These are phyloP conservation scores for Pleurotus tuoliensis DNA, from an alignment of 768 basidiomycete genomes.

Conservation along the genomic window DNA sequence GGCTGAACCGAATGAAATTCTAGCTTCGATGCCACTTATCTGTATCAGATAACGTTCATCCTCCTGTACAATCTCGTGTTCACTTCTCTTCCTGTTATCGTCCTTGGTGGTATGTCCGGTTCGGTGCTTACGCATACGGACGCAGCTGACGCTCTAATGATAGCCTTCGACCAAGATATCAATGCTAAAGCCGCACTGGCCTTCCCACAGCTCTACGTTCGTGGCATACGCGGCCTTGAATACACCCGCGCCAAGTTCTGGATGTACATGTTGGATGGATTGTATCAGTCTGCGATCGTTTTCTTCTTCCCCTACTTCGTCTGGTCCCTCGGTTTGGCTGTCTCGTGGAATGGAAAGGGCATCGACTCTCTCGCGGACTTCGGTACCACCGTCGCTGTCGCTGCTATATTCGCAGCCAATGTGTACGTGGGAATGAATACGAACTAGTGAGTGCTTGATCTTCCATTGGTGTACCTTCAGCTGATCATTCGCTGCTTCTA, in stretches of 20 bases:
- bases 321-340: constrained; percentile 60
- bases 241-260: constrained; percentile 92
- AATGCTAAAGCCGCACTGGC: constrained; percentile 86
- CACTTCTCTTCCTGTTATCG: constrained; percentile 89
- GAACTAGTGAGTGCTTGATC: constrained; percentile 63
- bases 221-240: constrained; percentile 90
- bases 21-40: constrained; percentile 91
- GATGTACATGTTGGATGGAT: constrained; percentile 90
- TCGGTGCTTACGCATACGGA: no score
- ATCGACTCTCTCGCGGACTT: constrained; percentile 83
- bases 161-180: constrained; percentile 94
- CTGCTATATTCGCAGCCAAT: constrained; percentile 87
- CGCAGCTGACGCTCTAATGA: constrained; percentile 8
- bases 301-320: constrained; percentile 83
- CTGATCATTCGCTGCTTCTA: constrained; percentile 20
- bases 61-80: constrained; percentile 89
- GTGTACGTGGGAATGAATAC: constrained; percentile 88
- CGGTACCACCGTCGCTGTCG: constrained; percentile 86
- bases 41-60: constrained; percentile 94
- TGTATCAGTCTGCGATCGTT: constrained; percentile 87
- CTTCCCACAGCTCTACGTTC: constrained; percentile 93
- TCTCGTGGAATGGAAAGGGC: constrained; percentile 75
- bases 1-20: constrained; percentile 4
- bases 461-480: background rate
- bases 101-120: constrained; percentile 68